Conservation (phyloP, 441 rosid species). For the Arabidopsis lyrata region DNA sequence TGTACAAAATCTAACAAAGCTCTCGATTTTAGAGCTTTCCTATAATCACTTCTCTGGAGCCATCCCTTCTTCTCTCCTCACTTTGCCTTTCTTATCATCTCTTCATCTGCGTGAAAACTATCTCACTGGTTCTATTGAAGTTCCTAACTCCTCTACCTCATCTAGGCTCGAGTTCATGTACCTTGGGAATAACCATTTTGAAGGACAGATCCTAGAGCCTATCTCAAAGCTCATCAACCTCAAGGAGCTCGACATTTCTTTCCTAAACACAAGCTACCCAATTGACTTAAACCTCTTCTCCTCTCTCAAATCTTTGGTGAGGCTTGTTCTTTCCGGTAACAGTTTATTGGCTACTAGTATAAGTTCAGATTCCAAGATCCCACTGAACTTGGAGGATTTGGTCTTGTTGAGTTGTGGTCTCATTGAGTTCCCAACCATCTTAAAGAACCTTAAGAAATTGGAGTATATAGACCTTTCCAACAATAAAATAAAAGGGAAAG, state of each 20-base stretch:
- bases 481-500: slow-evolving; percentile 7
- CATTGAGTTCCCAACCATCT: slow-evolving; percentile 29
- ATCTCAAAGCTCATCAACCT: slow-evolving; percentile 26
- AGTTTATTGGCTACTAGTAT: slow-evolving; percentile 27
- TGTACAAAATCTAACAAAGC: neutral
- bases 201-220: slow-evolving; percentile 26
- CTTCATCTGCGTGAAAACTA: neutral
- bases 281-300: slow-evolving; percentile 37
- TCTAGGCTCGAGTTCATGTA: neutral
- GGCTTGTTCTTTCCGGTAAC: slow-evolving; percentile 20
- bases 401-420: neutral
- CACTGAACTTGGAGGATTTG: slow-evolving; percentile 13
- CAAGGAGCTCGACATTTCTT: neutral
- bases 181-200: slow-evolving; percentile 2
- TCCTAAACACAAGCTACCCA: slow-evolving; percentile 34
- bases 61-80: neutral
- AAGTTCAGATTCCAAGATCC: slow-evolving; percentile 13
- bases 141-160: neutral
- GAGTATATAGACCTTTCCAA: neutral
- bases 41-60: neutral
- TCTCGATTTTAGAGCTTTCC: neutral
- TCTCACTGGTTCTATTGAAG: neutral
- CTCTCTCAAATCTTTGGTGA: slow-evolving; percentile 41
- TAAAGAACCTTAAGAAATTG: neutral
- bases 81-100: neutral